A percentile compares a stretch with the other conserved stretches of the same genome.
Conservation (phyloP, 139 green algal genomes). For the Zygnema cylindricum region DNA sequence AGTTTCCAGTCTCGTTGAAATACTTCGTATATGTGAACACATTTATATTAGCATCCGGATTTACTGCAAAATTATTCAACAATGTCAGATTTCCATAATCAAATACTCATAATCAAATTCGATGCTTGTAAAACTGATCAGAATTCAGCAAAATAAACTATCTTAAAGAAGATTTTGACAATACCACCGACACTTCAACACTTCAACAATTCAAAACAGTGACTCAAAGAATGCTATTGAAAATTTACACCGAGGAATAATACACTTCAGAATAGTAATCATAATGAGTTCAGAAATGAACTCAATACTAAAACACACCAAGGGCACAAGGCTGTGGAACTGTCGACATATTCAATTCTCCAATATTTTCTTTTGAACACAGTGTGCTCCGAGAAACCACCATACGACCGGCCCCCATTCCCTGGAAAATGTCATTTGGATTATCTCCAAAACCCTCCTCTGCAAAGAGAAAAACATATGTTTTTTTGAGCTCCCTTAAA, state of each 20-base stretch:
- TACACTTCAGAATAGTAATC: no score
- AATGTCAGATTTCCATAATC: background rate
- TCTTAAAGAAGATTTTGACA: no score
- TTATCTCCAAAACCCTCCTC: background rate
- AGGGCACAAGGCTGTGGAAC: conserved; percentile 41
- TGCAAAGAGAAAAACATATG: background rate
- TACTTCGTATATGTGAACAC: conserved; percentile 38
- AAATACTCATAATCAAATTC: no score
- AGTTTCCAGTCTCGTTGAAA: conserved; percentile 2
- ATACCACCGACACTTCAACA: no score
- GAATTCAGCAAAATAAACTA: no score
- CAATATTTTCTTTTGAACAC: conserved; percentile 15
- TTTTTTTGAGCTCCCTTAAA: no score
- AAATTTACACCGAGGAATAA: no score
- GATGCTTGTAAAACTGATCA: no score
- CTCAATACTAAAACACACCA: no score
- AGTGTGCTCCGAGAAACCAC: conserved; percentile 14
- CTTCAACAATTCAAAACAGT: no score
- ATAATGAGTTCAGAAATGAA: no score
- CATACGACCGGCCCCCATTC: conserved; percentile 14
- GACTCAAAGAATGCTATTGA: no score
- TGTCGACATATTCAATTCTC: background rate
- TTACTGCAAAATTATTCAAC: background rate
- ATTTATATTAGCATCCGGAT: background rate
- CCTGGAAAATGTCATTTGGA: background rate